A percentile compares a stretch with the other conserved stretches of the same genome.
Conservation (phyloP, 1,139 yeast genomes). For the Chernovozyma aurita region DNA sequence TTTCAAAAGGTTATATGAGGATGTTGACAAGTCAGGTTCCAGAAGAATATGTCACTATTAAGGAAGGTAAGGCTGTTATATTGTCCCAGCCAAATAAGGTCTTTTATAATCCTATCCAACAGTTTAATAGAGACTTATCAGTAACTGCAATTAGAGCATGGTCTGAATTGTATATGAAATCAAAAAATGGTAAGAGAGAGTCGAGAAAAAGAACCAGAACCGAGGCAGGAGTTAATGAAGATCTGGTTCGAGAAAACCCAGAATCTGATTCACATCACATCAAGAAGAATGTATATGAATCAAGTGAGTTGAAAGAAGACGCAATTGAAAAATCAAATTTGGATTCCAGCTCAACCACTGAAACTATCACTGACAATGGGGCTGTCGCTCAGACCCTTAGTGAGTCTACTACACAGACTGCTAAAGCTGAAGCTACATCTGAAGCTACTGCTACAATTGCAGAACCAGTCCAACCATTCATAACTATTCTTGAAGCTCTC, state of each 20-base stretch:
- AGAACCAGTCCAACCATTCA: constrained; percentile 39
- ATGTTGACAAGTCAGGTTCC: constrained; percentile 9
- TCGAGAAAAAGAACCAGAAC: constrained; percentile 16
- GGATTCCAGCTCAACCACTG: background rate
- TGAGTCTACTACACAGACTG: background rate
- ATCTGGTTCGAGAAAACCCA: background rate
- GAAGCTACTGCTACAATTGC: constrained; percentile 7
- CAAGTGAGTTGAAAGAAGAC: too few species aligned
- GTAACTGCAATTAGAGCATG: constrained; percentile 84
- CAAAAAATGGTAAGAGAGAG: constrained; percentile 17
- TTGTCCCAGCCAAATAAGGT: constrained; percentile 74
- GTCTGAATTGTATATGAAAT: constrained; percentile 50
- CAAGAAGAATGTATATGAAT: background rate
- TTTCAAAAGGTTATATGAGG: constrained; percentile 7
- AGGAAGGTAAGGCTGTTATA: constrained; percentile 80
- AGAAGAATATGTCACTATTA: constrained; percentile 44
- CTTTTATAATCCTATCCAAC: constrained; percentile 94
- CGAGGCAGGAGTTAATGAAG: constrained; percentile 11
- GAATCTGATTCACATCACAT: background rate
- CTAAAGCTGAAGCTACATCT: constrained; percentile 6
- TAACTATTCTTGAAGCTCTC: constrained; percentile 78
- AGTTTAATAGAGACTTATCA: constrained; percentile 89
- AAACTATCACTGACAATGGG: background rate
- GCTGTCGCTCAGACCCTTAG: constrained; percentile 1
- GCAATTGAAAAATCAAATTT: background rate